A percentile compares a stretch with the other conserved stretches of the same genome.
These are phyloP conservation scores for Arabidopsis hybrid DNA, from an alignment of 441 rosid genomes.

Conservation along the genomic window DNA sequence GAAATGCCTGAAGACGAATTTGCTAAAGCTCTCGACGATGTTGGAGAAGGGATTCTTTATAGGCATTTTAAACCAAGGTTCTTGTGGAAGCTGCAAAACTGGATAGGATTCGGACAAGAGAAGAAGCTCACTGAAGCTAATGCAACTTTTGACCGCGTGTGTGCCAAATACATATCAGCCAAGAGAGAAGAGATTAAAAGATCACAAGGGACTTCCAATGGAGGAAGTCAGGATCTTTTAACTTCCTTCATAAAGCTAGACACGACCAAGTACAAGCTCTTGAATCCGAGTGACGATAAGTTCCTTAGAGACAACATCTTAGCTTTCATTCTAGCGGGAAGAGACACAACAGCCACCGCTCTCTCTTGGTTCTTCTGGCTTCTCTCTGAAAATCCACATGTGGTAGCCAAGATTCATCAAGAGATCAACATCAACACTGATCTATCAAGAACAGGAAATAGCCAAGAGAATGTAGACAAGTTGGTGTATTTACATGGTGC, in stretches of 20 bases:
- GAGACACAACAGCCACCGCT: neutral
- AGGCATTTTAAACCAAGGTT: conserved; percentile 5
- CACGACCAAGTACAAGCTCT: neutral
- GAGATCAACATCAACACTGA: neutral
- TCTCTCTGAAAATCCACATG: conserved; percentile 5
- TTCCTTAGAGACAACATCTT: neutral
- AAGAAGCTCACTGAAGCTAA: neutral
- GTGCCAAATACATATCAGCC: neutral
- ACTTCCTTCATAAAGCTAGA: conserved; percentile 3
- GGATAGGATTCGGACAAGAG: neutral
- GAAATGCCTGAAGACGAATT: neutral
- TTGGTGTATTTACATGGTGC: conserved; percentile 4
- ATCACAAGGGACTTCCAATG: neutral
- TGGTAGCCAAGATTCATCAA: neutral
- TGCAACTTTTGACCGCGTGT: neutral
- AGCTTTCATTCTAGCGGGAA: conserved; percentile 1
- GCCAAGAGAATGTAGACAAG: neutral
- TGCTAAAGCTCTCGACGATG: conserved; percentile 5
- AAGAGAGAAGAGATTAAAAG: neutral
- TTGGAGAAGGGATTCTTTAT: neutral
- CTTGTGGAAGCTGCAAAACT: conserved; percentile 12
- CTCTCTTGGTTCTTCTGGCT: conserved; percentile 16
- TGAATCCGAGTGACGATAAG: neutral
- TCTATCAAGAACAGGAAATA: neutral
- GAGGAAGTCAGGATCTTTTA: neutral